Evolutionary conservation across 31 red algal species (phyloP).

Genomic region (Porphyra umbilicalis): DNA sequence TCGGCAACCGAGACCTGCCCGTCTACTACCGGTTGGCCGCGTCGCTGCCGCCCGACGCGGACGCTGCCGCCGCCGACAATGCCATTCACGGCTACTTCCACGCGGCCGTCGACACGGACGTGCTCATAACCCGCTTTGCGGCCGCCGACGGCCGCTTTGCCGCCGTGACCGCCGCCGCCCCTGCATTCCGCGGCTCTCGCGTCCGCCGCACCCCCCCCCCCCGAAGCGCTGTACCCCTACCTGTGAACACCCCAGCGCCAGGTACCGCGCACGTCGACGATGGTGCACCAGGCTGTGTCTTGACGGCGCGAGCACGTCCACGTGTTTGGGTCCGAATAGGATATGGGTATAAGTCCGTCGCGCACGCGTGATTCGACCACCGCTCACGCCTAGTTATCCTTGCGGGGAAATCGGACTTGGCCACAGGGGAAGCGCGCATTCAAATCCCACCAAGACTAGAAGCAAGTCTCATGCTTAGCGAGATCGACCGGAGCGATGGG

Average conservation of each 20-base stretch:
- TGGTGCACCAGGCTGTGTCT: constrained; percentile 68
- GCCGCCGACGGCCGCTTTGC: constrained; percentile 32
- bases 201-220: constrained; percentile 47
- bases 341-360: too few species aligned
- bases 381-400: too few species aligned
- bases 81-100: constrained; percentile 48
- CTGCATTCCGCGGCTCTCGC: constrained; percentile 46
- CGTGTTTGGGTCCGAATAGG: too few species aligned
- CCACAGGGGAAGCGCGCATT: too few species aligned
- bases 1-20: neutral
- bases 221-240: constrained; percentile 72
- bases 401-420: too few species aligned
- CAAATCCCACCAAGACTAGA: too few species aligned
- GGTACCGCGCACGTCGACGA: constrained; percentile 58
- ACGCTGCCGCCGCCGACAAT: constrained; percentile 4
- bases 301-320: too few species aligned
- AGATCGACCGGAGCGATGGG: too few species aligned
- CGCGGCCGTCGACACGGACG: constrained; percentile 7
- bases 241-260: constrained; percentile 92
- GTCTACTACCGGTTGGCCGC: constrained; percentile 29
- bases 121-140: constrained; percentile 22
- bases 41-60: neutral
- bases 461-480: too few species aligned
- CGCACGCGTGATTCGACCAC: too few species aligned
- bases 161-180: constrained; percentile 17